Conservation (phyloP, 1,139 yeast genomes). For the Wickerhamiella infanticola region DNA sequence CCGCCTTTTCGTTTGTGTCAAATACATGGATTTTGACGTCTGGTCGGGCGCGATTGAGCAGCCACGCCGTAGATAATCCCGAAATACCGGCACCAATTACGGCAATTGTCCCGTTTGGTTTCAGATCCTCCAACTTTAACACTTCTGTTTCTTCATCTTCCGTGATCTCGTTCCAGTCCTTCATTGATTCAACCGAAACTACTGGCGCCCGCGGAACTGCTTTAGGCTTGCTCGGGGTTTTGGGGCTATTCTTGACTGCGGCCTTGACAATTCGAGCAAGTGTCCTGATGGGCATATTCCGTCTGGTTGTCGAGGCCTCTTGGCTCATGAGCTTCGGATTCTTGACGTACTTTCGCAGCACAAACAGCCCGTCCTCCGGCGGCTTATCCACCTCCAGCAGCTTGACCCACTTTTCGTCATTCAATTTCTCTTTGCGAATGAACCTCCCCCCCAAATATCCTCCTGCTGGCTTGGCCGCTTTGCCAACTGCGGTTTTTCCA, state of each 20-base stretch:
- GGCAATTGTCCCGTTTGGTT: constrained; percentile 17
- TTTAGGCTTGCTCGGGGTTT: background rate
- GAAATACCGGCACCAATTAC: constrained; percentile 79
- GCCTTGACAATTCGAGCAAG: constrained; percentile 1
- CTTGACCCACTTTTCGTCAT: constrained; percentile 12
- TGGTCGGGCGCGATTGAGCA: constrained; percentile 44
- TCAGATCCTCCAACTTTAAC: constrained; percentile 18
- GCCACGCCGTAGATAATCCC: constrained; percentile 68
- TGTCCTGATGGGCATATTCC: constrained; percentile 3
- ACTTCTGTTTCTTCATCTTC: constrained; percentile 14
- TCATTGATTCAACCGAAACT: constrained; percentile 8
- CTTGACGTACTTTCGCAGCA: constrained; percentile 5
- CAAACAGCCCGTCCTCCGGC: constrained; percentile 13
- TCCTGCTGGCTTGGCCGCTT: constrained; percentile 9
- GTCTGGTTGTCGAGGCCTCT: constrained; percentile 2
- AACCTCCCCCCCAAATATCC: constrained; percentile 12
- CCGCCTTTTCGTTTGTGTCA: constrained; percentile 41
- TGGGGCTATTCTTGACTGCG: background rate
- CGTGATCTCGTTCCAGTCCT: constrained; percentile 17
- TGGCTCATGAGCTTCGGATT: background rate
- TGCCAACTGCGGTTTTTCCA: constrained; percentile 9
- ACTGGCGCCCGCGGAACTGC: background rate
- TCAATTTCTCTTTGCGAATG: constrained; percentile 10
- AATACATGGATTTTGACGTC: constrained; percentile 49
- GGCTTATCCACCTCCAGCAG: constrained; percentile 13